These are phyloP conservation scores for Ceratobasidium sp. DNA, from an alignment of 1,284 basidiomycete genomes.

Conservation along the genomic window DNA sequence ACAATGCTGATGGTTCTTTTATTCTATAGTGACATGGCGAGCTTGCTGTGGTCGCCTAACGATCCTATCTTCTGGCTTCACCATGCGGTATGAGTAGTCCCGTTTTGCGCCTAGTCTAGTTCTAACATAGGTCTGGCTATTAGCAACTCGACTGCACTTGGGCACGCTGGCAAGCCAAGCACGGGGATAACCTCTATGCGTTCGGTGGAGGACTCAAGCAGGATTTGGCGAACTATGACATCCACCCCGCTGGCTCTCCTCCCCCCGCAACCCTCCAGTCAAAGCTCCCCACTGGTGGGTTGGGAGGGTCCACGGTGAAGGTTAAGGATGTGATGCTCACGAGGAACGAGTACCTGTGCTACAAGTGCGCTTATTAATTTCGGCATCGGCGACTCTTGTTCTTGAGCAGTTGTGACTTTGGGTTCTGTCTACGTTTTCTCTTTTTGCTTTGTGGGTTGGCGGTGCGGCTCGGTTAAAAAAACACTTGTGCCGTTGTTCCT, in stretches of 20 bases:
- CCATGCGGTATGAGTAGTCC: neutral
- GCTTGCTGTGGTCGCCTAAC: conserved; percentile 40
- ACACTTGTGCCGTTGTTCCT: too few relatives aligned
- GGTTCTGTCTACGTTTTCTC: too few relatives aligned
- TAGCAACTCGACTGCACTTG: conserved; percentile 45
- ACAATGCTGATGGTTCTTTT: neutral
- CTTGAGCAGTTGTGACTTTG: too few relatives aligned
- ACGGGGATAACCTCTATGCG: conserved; percentile 4
- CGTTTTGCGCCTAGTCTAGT: neutral
- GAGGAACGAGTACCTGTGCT: conserved; percentile 35
- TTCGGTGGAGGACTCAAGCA: conserved; percentile 40
- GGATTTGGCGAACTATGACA: conserved; percentile 35
- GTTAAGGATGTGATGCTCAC: conserved; percentile 36
- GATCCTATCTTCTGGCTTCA: conserved; percentile 22
- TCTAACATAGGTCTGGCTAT: neutral
- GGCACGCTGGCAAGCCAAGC: conserved; percentile 40
- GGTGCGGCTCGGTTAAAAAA: too few relatives aligned
- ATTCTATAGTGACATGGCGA: conserved; percentile 28
- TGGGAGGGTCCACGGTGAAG: too few relatives aligned
- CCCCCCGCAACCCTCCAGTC: neutral
- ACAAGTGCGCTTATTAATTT: conserved; percentile 32
- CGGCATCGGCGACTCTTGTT: too few relatives aligned
- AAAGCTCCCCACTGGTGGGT: neutral
- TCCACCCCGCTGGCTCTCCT: conserved; percentile 12
- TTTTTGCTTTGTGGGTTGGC: too few relatives aligned